Evolutionary conservation across 139 green algal species (phyloP).

Genomic region (Volvox reticuliferus): DNA sequence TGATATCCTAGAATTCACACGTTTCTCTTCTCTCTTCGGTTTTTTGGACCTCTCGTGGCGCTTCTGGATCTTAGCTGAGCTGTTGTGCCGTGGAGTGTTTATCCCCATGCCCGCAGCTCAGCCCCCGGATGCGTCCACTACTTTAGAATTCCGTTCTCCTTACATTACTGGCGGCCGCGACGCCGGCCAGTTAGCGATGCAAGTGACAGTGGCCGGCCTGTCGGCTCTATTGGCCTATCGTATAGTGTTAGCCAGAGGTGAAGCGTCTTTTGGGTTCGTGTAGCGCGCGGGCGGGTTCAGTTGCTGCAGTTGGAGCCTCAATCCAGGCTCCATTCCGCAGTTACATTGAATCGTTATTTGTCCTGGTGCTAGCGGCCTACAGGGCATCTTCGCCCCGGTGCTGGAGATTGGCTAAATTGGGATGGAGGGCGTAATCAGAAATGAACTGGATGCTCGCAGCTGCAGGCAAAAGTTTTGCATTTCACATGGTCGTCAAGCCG

Average conservation of each 20-base stretch:
- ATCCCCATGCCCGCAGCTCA: background rate
- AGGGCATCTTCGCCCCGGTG: background rate
- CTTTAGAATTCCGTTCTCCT: conserved; percentile 2
- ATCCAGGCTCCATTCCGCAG: no score
- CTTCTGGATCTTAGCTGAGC: background rate
- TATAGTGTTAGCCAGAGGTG: background rate
- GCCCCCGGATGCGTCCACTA: background rate
- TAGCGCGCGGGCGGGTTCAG: no score
- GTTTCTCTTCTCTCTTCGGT: conserved; percentile 32
- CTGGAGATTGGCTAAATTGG: background rate
- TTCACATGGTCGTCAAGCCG: conserved; percentile 26
- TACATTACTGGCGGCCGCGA: background rate
- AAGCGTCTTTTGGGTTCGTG: no score
- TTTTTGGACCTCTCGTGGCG: conserved; percentile 20
- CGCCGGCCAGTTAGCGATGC: background rate
- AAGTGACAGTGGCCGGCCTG: background rate
- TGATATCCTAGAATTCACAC: conserved; percentile 4
- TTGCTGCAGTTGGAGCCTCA: no score
- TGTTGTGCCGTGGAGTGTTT: background rate
- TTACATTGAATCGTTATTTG: background rate
- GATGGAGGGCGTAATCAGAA: background rate
- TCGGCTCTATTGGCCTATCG: background rate
- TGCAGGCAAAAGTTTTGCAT: conserved; percentile 43
- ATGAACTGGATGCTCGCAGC: conserved; percentile 34
- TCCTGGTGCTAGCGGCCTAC: background rate